phyloP scores from a whole-genome alignment of 1,139 yeast species.

The Debaryomycetaceae sp. region DNA sequence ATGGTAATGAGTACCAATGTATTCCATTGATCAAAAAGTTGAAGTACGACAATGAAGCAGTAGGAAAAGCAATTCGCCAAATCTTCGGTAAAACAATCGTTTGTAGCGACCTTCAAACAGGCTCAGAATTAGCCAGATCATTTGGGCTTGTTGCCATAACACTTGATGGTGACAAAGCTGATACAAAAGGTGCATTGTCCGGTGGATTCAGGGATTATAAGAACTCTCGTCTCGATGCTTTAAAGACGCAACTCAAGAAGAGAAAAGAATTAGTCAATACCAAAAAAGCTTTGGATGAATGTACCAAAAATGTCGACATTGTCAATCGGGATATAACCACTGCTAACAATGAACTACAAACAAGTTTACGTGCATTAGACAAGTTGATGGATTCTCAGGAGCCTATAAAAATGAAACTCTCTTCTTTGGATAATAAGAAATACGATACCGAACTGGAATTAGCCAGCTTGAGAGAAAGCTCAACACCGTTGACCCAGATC shows the following conservation, averaged over 20 bases:
- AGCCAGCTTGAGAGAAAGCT: conserved; percentile 19
- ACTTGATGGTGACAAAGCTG: conserved; percentile 87
- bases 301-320: conserved; percentile 19
- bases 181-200: conserved; percentile 74
- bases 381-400: conserved; percentile 37
- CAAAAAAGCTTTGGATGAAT: conserved; percentile 20
- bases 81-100: conserved; percentile 82
- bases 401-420: conserved; percentile 39
- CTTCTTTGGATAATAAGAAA: conserved; percentile 39
- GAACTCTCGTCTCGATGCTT: conserved; percentile 66
- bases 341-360: conserved; percentile 44
- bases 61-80: conserved; percentile 67
- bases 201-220: conserved; percentile 85
- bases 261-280: conserved; percentile 44
- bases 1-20: conserved; percentile 48
- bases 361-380: conserved; percentile 35
- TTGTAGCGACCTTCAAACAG: conserved; percentile 64
- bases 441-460: conserved; percentile 43
- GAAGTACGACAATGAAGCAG: conserved; percentile 48
- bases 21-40: conserved; percentile 77
- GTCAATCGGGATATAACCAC: conserved; percentile 26
- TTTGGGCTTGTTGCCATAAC: conserved; percentile 76
- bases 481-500: conserved; percentile 19
- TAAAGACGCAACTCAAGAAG: conserved; percentile 53
- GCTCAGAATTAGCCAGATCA: conserved; percentile 63